phyloP scores from a whole-genome alignment of 441 rosid genomes.

The Adansonia grandidieri region DNA sequence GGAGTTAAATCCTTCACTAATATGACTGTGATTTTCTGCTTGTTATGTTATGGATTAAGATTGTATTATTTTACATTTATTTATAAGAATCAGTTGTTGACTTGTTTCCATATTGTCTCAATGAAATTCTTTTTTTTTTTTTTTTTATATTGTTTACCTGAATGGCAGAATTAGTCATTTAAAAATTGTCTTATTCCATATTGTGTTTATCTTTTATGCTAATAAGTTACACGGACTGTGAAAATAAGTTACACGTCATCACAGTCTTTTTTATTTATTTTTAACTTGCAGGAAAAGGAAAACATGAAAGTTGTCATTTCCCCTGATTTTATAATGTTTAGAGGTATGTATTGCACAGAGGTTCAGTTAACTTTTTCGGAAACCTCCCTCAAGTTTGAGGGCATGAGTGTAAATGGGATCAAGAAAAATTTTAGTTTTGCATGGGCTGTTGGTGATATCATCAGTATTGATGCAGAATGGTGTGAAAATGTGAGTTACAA shows the following conservation, averaged over 20 bases:
- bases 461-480: slow-evolving; percentile 61
- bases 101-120: no score
- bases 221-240: neutral
- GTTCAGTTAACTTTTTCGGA: slow-evolving; percentile 53
- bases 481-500: slow-evolving; percentile 46
- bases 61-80: neutral
- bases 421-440: slow-evolving; percentile 40
- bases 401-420: slow-evolving; percentile 52
- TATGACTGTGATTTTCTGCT: neutral
- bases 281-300: slow-evolving; percentile 49
- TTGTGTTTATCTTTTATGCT: slow-evolving; percentile 3
- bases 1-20: neutral
- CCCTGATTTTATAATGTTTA: slow-evolving; percentile 57
- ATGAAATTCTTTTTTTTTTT: no score
- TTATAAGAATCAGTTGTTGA: neutral
- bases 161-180: neutral
- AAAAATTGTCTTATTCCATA: neutral
- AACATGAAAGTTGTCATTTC: slow-evolving; percentile 45
- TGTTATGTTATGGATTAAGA: neutral
- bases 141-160: neutral
- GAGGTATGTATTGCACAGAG: slow-evolving; percentile 49
- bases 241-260: neutral
- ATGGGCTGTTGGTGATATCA: slow-evolving; percentile 54
- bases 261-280: slow-evolving; percentile 11
- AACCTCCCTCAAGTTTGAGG: slow-evolving; percentile 49